Evolutionary conservation across 148 eudicot genomes (phyloP).

Genomic region (Cornus florida): DNA sequence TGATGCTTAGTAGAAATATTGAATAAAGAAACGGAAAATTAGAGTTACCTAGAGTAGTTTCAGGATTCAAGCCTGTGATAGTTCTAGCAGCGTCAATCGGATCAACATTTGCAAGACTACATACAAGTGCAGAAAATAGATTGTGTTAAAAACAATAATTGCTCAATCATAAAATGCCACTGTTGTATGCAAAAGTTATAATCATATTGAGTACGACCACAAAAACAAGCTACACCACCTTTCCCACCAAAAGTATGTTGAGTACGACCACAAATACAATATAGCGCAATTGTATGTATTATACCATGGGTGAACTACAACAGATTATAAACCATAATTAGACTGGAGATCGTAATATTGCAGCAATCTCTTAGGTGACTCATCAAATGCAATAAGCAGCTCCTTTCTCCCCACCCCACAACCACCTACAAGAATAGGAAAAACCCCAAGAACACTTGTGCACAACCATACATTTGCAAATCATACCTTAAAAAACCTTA

Average conservation of each 20-base stretch:
- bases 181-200: neutral
- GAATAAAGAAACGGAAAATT: neutral
- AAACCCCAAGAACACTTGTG: too few relatives aligned
- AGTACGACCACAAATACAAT: neutral
- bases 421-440: too few relatives aligned
- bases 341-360: neutral
- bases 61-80: conserved; percentile 86
- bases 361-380: neutral
- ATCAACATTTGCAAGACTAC: conserved; percentile 97
- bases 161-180: neutral
- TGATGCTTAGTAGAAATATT: neutral
- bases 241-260: neutral
- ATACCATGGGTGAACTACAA: neutral
- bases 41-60: conserved; percentile 79
- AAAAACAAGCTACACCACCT: neutral
- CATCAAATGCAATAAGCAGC: neutral
- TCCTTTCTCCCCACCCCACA: too few relatives aligned
- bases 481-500: too few relatives aligned
- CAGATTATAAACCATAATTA: neutral
- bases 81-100: conserved; percentile 91
- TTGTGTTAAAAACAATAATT: neutral
- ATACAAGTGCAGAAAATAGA: conserved; percentile 20
- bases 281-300: neutral
- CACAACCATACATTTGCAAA: too few relatives aligned
- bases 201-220: neutral